Conservation (phyloP, 2,329 filamentous ascomycete genomes). For the Epichloe amarillans region DNA sequence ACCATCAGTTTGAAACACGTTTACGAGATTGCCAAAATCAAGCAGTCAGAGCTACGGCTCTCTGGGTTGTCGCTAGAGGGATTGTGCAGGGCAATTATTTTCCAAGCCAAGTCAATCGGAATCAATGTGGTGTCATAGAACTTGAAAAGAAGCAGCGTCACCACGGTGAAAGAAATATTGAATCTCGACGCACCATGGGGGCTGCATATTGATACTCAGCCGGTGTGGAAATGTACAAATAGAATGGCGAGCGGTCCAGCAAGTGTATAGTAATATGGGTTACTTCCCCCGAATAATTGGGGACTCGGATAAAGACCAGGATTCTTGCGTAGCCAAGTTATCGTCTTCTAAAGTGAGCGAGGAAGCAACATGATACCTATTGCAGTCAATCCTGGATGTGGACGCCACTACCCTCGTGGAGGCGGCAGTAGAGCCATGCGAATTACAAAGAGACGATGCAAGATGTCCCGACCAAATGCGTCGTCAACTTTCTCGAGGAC, state of each 20-base stretch:
- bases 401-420: no score
- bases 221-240: neutral
- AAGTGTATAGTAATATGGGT: neutral
- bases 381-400: no score
- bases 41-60: conserved; percentile 63
- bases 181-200: neutral
- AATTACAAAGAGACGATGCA: no score
- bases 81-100: conserved; percentile 61
- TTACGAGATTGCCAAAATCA: conserved; percentile 96
- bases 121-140: conserved; percentile 53
- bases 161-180: neutral
- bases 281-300: no score
- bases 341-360: no score
- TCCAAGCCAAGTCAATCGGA: conserved; percentile 62
- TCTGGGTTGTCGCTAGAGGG: conserved; percentile 59
- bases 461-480: no score
- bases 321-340: no score
- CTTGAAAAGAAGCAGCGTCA: neutral
- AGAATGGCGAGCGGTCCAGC: neutral
- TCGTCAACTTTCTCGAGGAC: no score
- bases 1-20: conserved; percentile 86
- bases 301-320: no score
- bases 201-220: neutral
- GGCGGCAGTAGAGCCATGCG: no score
- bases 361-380: no score